Conservation (phyloP, 768 basidiomycete genomes). For the Mycena albidolilacea region DNA sequence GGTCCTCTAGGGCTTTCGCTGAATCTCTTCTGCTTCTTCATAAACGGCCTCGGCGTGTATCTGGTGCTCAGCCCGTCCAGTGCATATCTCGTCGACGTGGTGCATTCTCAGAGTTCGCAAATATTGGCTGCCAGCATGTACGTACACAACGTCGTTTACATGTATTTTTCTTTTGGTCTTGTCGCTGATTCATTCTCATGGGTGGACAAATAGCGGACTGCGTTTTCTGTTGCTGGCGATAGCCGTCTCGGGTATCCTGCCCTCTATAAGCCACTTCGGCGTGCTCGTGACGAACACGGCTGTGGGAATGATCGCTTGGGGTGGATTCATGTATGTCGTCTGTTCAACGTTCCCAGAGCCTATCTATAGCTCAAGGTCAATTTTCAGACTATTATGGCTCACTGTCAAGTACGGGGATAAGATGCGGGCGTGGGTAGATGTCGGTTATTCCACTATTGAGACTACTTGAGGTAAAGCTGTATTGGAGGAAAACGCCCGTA, state of each 20-base stretch:
- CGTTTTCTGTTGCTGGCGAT: conserved; percentile 46
- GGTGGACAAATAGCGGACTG: conserved; percentile 31
- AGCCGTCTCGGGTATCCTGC: conserved; percentile 54
- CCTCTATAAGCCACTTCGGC: conserved; percentile 61
- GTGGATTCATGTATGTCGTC: conserved; percentile 62
- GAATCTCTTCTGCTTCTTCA: conserved; percentile 59
- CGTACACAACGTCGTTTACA: conserved; percentile 24
- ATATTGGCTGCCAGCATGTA: conserved; percentile 60
- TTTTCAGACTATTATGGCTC: conserved; percentile 57
- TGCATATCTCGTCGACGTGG: conserved; percentile 64
- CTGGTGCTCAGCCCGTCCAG: conserved; percentile 60
- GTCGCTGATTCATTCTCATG: not conserved
- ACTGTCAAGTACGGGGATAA: conserved; percentile 62
- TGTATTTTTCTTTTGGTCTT: conserved; percentile 4
- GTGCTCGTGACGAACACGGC: conserved; percentile 58
- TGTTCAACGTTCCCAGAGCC: not conserved
- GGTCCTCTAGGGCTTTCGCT: conserved; percentile 57
- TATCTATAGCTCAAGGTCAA: conserved; percentile 13
- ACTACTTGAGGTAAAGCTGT: conserved; percentile 13
- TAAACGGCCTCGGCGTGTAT: conserved; percentile 63
- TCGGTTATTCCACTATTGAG: conserved; percentile 58
- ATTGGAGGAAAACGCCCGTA: not conserved
- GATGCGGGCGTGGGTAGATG: conserved; percentile 63
- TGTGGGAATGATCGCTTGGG: conserved; percentile 55
- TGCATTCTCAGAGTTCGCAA: conserved; percentile 66